A percentile compares a stretch with the other conserved stretches of the same genome.
These are phyloP conservation scores for Zostera marina DNA, from an alignment of 116 monocot species.

Conservation along the genomic window DNA sequence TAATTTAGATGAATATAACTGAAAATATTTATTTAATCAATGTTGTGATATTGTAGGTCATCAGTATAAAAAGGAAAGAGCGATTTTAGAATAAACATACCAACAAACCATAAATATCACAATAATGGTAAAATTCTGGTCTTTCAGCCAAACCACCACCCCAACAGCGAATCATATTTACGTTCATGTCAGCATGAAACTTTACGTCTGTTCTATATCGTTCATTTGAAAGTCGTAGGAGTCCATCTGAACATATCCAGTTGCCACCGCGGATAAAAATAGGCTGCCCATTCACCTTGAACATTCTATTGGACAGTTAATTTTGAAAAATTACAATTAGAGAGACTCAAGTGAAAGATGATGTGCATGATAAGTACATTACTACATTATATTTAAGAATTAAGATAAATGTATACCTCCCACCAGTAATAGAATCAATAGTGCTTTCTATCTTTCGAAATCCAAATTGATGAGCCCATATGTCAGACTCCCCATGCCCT, in stretches of 20 bases:
- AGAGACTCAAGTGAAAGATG: background rate
- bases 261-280: conserved; percentile 95
- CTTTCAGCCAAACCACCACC: conserved; percentile 96
- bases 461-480: conserved; percentile 78
- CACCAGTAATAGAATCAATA: conserved; percentile 61
- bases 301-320: conserved; percentile 36
- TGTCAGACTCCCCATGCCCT: conserved; percentile 89
- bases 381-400: background rate
- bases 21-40: too few species aligned
- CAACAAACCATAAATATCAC: conserved; percentile 92
- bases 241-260: conserved; percentile 94
- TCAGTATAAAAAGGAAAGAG: background rate
- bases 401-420: conserved; percentile 26
- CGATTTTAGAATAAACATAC: conserved; percentile 18
- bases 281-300: conserved; percentile 77
- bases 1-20: background rate
- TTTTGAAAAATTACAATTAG: conserved; percentile 1
- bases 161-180: conserved; percentile 98
- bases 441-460: conserved; percentile 83
- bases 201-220: conserved; percentile 78
- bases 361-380: background rate
- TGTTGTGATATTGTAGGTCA: too few species aligned
- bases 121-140: conserved; percentile 91
- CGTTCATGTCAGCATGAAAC: conserved; percentile 98
- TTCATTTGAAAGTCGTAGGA: conserved; percentile 67